Evolutionary conservation across 1,139 yeast genomes (phyloP).

Genomic region (Meyerozyma elateridarum): DNA sequence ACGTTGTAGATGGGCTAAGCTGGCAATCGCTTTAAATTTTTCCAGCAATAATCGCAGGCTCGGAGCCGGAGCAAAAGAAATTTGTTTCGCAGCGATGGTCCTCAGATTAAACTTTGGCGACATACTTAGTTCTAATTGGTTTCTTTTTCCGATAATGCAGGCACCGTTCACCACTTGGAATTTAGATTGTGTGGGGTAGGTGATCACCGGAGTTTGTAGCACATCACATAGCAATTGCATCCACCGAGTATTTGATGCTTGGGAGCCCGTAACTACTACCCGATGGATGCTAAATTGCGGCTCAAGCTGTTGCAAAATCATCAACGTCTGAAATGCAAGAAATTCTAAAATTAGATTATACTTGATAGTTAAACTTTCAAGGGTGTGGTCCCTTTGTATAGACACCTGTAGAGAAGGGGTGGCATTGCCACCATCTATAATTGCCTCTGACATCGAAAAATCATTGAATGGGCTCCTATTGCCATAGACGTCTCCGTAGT

Average conservation of each 20-base stretch:
- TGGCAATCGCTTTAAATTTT: too few species aligned
- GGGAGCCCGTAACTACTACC: conserved; percentile 47
- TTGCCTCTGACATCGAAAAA: conserved; percentile 43
- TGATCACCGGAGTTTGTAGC: neutral
- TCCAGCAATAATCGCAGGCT: too few species aligned
- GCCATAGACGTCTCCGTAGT: conserved; percentile 53
- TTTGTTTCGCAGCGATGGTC: too few species aligned
- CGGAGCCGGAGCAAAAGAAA: too few species aligned
- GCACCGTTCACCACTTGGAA: conserved; percentile 3
- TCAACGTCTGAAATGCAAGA: conserved; percentile 44
- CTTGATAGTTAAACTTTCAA: conserved; percentile 26
- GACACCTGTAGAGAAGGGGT: conserved; percentile 15
- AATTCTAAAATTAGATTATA: conserved; percentile 47
- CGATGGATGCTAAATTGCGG: conserved; percentile 17
- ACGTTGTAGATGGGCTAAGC: neutral
- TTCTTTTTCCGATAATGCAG: neutral
- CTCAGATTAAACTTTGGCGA: too few species aligned
- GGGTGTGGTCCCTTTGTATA: conserved; percentile 7
- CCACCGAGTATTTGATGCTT: conserved; percentile 42
- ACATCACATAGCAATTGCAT: conserved; percentile 14
- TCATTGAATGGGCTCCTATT: conserved; percentile 53
- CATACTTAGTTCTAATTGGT: too few species aligned
- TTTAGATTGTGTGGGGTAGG: neutral
- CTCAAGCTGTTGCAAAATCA: conserved; percentile 20
- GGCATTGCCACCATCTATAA: conserved; percentile 42